Conservation (phyloP, 2,329 filamentous ascomycete genomes). For the Pseudocercospora vitis region DNA sequence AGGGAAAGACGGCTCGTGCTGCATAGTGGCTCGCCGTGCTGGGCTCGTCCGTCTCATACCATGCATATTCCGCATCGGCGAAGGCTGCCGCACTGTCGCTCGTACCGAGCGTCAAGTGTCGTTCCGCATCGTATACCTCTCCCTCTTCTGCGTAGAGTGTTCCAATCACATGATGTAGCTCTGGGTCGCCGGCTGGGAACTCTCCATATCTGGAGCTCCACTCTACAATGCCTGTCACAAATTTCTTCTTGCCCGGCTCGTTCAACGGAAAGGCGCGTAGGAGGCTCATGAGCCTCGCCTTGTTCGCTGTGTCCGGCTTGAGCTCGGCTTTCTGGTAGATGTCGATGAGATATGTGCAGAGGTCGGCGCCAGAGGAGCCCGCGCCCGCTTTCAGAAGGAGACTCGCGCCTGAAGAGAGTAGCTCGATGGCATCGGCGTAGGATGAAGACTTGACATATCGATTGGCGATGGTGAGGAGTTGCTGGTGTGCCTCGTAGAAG, state of each 20-base stretch:
- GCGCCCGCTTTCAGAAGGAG: slow-evolving; percentile 89
- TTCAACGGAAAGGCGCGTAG: slow-evolving; percentile 76
- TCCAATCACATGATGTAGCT: slow-evolving; percentile 89
- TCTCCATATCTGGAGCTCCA: slow-evolving; percentile 88
- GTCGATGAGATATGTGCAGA: slow-evolving; percentile 83
- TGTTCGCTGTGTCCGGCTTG: slow-evolving; percentile 70
- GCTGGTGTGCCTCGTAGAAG: slow-evolving; percentile 98
- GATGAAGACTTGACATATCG: slow-evolving; percentile 88
- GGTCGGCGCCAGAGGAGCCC: slow-evolving; percentile 86
- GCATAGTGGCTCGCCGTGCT: slow-evolving; percentile 86
- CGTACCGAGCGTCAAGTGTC: slow-evolving; percentile 83
- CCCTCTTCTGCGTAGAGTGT: slow-evolving; percentile 88
- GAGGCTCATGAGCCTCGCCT: slow-evolving; percentile 72
- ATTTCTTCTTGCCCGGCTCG: slow-evolving; percentile 91
- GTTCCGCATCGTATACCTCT: slow-evolving; percentile 89
- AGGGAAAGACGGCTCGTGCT: slow-evolving; percentile 83
- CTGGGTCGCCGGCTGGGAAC: slow-evolving; percentile 86
- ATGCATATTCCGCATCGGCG: slow-evolving; percentile 81
- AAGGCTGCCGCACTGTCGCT: slow-evolving; percentile 81
- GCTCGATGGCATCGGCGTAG: slow-evolving; percentile 81
- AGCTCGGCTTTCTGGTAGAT: slow-evolving; percentile 86
- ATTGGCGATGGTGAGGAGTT: slow-evolving; percentile 90
- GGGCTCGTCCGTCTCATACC: slow-evolving; percentile 86
- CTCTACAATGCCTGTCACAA: slow-evolving; percentile 79
- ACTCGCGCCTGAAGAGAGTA: slow-evolving; percentile 79